Base-by-base conservation (phyloP, 1,139 yeast species). In the Hemisphaericaspora lyxosophila region DNA sequence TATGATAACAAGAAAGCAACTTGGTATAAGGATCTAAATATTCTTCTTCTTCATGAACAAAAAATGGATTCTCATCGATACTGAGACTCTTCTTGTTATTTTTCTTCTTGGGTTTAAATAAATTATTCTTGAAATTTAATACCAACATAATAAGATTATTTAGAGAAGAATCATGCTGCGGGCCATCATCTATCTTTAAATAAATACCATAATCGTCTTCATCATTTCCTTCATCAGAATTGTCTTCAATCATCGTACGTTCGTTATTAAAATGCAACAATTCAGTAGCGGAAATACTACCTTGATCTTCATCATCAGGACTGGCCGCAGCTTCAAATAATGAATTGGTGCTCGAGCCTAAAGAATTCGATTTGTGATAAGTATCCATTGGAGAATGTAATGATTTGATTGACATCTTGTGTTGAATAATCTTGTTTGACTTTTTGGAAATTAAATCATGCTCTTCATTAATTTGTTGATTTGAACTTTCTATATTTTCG, bases 361-460 rank as follows among this genome's bases (percentile, higher is more conserved):
- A 24, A 13, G 42, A 35, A 31, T 30, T 37, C 17, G 15, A n/a
- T 23, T 30, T 31, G 18, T 34, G 16, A 22, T 34, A 19, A 24
- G 33, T 12, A 17, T 17, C 19, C 19, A 35, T 26, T 33, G 48
- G 45, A 5, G 40, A 37, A 27, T 51, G 46, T 12, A 60, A 37
- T 14, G 65, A 60, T 45, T 58, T 59, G 39, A 67, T 54, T n/a
- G 71, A 65, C 40, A 59, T 41, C 42, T 67, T 70, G 30, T 67
- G 60, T 33, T 52, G 57, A 30, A 69, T 46, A n/a, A 65, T 59
- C 36, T 54, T 59, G 13, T 58, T 52, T 17, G 70, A 57, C 40
- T 66, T 66, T 33, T 55, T 57, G 40, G 59, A 57, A 26, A 66
- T 54, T 7, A 69, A 48, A 12, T 50, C 45, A 30, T 56, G 51